Percentiles rank a stretch among this genome's conserved stretches.
Evolutionary conservation across 164 flowering plant genomes (phyloP).

Genomic region (Aristolochia californica): DNA sequence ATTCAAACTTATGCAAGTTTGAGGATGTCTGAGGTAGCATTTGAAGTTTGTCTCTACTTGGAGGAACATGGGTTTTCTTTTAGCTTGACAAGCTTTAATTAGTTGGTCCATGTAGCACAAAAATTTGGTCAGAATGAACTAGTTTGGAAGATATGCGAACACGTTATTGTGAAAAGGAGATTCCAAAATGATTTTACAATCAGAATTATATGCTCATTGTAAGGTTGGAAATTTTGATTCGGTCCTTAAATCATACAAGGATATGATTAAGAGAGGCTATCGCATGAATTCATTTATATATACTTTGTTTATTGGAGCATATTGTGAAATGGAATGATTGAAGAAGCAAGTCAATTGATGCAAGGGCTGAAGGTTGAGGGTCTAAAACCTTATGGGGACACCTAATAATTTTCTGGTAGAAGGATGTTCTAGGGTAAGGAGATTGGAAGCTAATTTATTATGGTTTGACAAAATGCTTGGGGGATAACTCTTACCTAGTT

Average conservation of each 20-base stretch:
- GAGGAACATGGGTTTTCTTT: slow-evolving; percentile 43
- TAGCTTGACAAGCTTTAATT: slow-evolving; percentile 49
- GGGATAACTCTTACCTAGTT: slow-evolving; percentile 44
- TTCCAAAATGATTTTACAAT: slow-evolving; percentile 56
- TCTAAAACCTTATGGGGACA: slow-evolving; percentile 56
- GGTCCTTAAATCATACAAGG: slow-evolving; percentile 41
- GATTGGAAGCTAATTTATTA: slow-evolving; percentile 32
- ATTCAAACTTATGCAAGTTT: slow-evolving; percentile 59
- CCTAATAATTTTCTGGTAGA: slow-evolving; percentile 52
- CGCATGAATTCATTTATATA: slow-evolving; percentile 49
- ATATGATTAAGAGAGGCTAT: slow-evolving; percentile 70
- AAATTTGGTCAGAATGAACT: slow-evolving; percentile 33
- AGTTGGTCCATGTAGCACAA: slow-evolving; percentile 43
- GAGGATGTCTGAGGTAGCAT: slow-evolving; percentile 44
- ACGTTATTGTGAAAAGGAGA: slow-evolving; percentile 41
- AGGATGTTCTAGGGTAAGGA: slow-evolving; percentile 37
- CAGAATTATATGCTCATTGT: slow-evolving; percentile 33
- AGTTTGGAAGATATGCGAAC: slow-evolving; percentile 72
- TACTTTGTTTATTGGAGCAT: slow-evolving; percentile 47
- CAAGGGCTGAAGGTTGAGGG: slow-evolving; percentile 49
- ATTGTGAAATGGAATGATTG: slow-evolving; percentile 35
- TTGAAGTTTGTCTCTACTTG: slow-evolving; percentile 43
- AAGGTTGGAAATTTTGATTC: slow-evolving; percentile 30
- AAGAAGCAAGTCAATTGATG: slow-evolving; percentile 40
- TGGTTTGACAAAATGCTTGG: slow-evolving; percentile 48